Percentiles rank a stretch among this genome's conserved stretches.
These are phyloP conservation scores for Fusarium luffae DNA, from an alignment of 2,329 filamentous ascomycete species.

Conservation along the genomic window DNA sequence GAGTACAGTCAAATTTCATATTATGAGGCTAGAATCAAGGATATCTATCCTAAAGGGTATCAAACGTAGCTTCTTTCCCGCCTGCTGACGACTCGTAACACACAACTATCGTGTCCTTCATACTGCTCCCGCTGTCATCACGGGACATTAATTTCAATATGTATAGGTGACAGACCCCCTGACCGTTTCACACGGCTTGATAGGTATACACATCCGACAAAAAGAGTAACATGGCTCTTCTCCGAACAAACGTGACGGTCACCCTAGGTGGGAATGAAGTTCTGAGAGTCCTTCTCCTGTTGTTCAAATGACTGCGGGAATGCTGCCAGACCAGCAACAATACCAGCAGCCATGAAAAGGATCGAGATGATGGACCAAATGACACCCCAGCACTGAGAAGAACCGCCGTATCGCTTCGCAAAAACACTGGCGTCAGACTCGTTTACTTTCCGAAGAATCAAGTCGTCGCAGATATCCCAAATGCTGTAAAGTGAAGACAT, in stretches of 20 bases:
- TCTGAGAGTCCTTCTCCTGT: conserved; percentile 74
- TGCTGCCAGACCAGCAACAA: conserved; percentile 80
- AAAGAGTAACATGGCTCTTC: not conserved
- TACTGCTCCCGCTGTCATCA: conserved; percentile 34
- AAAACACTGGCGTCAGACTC: conserved; percentile 83
- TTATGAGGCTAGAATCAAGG: not conserved
- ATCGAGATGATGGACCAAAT: conserved; percentile 81
- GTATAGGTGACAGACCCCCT: not conserved
- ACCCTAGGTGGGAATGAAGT: conserved; percentile 66
- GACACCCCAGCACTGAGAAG: conserved; percentile 83
- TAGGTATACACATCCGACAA: not conserved
- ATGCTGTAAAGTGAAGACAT: conserved; percentile 85
- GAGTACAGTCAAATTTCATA: not conserved
- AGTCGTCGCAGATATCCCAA: conserved; percentile 87
- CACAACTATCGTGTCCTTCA: not conserved
- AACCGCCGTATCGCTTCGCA: conserved; percentile 80
- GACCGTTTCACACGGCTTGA: not conserved
- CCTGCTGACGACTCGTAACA: not conserved
- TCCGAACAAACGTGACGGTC: not conserved
- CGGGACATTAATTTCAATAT: conserved; percentile 6
- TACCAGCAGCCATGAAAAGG: conserved; percentile 76
- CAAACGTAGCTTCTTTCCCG: conserved; percentile 23
- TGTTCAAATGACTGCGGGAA: conserved; percentile 77
- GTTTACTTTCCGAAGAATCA: conserved; percentile 84
- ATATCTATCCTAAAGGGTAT: conserved; percentile 33